phyloP scores from a whole-genome alignment of 208 protist species.

The Naegleria fowleri region DNA sequence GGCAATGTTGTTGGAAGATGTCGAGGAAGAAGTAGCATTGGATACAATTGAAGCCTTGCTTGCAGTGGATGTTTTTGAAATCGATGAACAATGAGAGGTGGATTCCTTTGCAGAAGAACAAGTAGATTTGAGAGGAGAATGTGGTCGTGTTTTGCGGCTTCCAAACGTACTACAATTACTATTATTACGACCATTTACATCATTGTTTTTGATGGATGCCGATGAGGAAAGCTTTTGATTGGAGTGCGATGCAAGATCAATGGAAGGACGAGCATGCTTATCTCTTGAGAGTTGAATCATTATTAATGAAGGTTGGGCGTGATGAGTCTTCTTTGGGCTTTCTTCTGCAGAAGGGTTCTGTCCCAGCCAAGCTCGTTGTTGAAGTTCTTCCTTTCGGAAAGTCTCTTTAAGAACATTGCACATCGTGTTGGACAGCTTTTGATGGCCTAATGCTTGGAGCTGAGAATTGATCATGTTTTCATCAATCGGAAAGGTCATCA shows the following conservation, averaged over 20 bases:
- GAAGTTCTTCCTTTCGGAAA: not conserved
- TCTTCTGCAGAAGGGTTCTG: not conserved
- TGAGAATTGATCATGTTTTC: not conserved
- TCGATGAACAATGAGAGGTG: not conserved
- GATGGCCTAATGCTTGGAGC: not conserved
- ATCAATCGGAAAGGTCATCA: no score
- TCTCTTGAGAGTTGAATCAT: no score
- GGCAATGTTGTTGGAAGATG: not conserved
- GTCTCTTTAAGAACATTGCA: not conserved
- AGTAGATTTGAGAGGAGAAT: not conserved
- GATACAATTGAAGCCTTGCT: not conserved
- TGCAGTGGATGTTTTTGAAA: not conserved
- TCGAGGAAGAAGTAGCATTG: not conserved
- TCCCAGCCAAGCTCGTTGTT: not conserved
- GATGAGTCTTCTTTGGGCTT: not conserved
- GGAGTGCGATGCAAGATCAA: no score
- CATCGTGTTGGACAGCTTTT: not conserved
- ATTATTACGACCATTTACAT: no score
- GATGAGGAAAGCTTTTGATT: no score
- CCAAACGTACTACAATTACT: no score
- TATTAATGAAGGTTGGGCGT: no score
- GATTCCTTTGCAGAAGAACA: not conserved
- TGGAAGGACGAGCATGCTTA: no score
- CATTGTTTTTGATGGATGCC: no score
- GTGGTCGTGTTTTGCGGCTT: not conserved